Evolutionary conservation across 2,329 filamentous ascomycete genomes (phyloP), one percentile per base, ranked within the genome.

Genomic region (Penicillium sp.): DNA sequence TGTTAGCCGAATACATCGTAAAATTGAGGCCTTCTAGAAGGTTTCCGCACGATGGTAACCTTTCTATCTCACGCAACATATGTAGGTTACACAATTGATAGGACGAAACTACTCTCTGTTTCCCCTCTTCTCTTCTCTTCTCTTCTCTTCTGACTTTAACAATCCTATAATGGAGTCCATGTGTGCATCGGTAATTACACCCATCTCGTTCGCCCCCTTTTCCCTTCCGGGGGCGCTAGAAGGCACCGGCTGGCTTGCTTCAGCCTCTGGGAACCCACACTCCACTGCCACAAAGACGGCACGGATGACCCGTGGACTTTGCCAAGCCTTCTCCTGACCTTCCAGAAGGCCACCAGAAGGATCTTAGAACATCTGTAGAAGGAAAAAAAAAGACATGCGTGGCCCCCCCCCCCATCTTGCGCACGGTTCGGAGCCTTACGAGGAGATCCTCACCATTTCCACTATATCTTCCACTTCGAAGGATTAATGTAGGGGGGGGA

Each of bases 11-110:
- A 49, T 19, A 55, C 62, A 67, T 62, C 62, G 66, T 52, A 70
- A 63, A 57, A 47, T 58, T 28, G 38, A 40, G 38, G 61, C 61
- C 67, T 72, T 71, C 68, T 71, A 70, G 68, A 70, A 71, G 65
- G 62, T 60, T 69, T 70, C 41, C 31, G 50, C 46, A n/a, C n/a
- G n/a, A 42, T 17, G 28, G 46, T 60, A 30, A 11, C 26, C 41
- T 31, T 50, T 25, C 30, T 25, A 25, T 25, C 19, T 26, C 41
- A 44, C 30, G 37, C 17, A 37, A 10, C 19, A 49, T 40, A n/a
- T 41, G 30, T 47, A 10, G 16, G 48, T 50, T 44, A 50, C 48
- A 50, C 48, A 0, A 19, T 33, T 19, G 28, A 36, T 43, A 28
- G 28, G 30, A 44, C 38, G 16, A 41, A 30, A 35, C 22, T 30